Evolutionary conservation across 2,329 filamentous ascomycete species (phyloP).

Genomic region (Hortaea werneckii): DNA sequence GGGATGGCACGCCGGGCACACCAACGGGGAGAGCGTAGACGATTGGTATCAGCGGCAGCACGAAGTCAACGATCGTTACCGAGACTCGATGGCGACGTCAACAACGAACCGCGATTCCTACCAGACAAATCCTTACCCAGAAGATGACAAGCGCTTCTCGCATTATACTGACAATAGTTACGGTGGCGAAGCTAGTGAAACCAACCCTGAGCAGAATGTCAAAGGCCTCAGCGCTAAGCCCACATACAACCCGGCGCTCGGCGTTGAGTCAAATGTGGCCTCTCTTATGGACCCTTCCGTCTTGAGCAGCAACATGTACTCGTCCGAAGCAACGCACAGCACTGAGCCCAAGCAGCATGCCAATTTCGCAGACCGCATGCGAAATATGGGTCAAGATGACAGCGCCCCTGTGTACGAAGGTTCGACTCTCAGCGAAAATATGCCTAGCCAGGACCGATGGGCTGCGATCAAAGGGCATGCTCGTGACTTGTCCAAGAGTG

Average conservation of each 20-base stretch:
- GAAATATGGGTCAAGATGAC: constrained; percentile 13
- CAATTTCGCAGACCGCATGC: constrained; percentile 20
- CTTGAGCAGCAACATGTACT: constrained; percentile 39
- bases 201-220: constrained; percentile 59
- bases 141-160: constrained; percentile 43
- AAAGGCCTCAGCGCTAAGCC: constrained; percentile 59
- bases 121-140: constrained; percentile 40
- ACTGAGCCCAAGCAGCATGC: constrained; percentile 13
- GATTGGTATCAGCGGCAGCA: constrained; percentile 45
- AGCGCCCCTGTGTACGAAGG: constrained; percentile 20
- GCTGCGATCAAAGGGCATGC: constrained; percentile 32
- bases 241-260: constrained; percentile 59
- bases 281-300: constrained; percentile 79
- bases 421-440: constrained; percentile 21
- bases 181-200: constrained; percentile 26
- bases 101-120: constrained; percentile 26
- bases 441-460: constrained; percentile 25
- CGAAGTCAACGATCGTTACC: constrained; percentile 49
- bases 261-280: constrained; percentile 80
- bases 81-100: constrained; percentile 16
- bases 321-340: constrained; percentile 14
- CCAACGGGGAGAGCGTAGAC: constrained; percentile 29
- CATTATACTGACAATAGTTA: constrained; percentile 46
- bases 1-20: constrained; percentile 25
- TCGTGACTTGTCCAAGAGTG: constrained; percentile 22